Evolutionary conservation across 1,284 basidiomycete species (phyloP), one percentile per base, ranked within the genome.

Genomic region (Pseudozyma hubeiensis): DNA sequence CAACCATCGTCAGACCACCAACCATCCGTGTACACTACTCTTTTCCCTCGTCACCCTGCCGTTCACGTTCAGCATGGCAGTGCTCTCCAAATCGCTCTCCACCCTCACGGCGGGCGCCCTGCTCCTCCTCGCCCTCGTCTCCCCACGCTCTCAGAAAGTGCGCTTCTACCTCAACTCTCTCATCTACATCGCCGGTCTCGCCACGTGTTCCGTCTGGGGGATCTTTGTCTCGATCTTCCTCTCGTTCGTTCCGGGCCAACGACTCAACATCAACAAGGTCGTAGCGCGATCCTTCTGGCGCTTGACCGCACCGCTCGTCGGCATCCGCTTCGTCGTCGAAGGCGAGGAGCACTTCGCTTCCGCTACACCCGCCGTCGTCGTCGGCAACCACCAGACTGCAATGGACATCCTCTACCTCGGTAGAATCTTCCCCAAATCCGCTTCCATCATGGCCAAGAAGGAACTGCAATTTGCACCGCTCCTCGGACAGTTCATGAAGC

Each of bases 381-480:
- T 98, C 67, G 90, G 90, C 9, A 99, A 99, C 85, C 97, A 99
- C 84, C 97, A 98, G 87, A 82, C 74, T 3, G 57, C 66, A 2
- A 75, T 85, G 50, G 84, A 85, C 58, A 84, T 84, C 40, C 52
- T 85, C n/a, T 84, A 91, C 79, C 87, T 99, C 55, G 95, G 92
- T 62, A 89, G 93, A 69, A 89, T 95, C 77, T 93, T 97, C 86
- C 96, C 94, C 11, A 88, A 88, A 69, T 88, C 89, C 68, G 89
- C 93, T 7, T 89, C 91, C 24, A 96, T 99, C 82, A 94, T 96
- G 90, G 91, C 94, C 17, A 99, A 99, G 88, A 91, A 92, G 81
- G 93, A 94, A 65, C 87, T 99, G 34, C 90, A 92, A 79, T 96
- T 89, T 88, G 87, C 89, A 0, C 97, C 97, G 0, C 70, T 91